Percentiles rank a stretch among this genome's conserved stretches.
phyloP scores from a whole-genome alignment of 495 filamentous ascomycete species.

The Trichocladium antarcticum region DNA sequence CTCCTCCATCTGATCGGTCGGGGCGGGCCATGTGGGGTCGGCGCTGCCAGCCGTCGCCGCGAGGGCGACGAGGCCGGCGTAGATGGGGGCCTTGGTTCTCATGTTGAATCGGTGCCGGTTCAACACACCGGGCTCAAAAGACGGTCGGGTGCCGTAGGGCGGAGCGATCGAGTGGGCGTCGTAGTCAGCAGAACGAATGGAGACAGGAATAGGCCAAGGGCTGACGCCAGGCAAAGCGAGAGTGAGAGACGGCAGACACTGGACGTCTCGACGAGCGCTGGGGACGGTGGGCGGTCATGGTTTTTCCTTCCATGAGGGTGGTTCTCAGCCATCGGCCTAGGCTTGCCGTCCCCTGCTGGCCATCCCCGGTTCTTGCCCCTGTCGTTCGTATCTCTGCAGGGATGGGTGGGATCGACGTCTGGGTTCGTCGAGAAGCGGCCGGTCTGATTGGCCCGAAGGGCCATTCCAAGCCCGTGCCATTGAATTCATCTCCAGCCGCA shows the following conservation, averaged over 20 bases:
- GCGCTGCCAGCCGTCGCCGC: constrained; percentile 23
- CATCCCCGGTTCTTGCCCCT: not conserved
- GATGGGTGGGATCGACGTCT: not conserved
- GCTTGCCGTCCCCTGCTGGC: not conserved
- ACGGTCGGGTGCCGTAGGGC: not conserved
- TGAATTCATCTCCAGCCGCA: constrained; percentile 6
- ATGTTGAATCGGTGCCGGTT: constrained; percentile 11
- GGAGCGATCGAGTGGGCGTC: not conserved
- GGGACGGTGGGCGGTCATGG: not conserved
- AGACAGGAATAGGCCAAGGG: not conserved
- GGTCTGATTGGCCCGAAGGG: constrained; percentile 1
- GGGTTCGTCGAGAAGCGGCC: not conserved
- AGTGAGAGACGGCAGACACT: not conserved
- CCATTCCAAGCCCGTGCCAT: too few species aligned
- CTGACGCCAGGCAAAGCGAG: not conserved
- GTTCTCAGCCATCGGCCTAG: not conserved
- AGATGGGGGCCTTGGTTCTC: constrained; percentile 14
- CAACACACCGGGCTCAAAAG: constrained; percentile 11
- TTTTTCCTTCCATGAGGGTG: not conserved
- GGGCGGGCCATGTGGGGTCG: constrained; percentile 49
- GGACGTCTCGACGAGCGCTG: not conserved
- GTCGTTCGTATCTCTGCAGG: not conserved
- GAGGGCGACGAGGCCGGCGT: constrained; percentile 27
- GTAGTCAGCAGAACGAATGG: not conserved
- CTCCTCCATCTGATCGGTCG: constrained; percentile 51